phyloP scores from a whole-genome alignment of 2,329 filamentous ascomycete species.

The Arachnopeziza araneosa region DNA sequence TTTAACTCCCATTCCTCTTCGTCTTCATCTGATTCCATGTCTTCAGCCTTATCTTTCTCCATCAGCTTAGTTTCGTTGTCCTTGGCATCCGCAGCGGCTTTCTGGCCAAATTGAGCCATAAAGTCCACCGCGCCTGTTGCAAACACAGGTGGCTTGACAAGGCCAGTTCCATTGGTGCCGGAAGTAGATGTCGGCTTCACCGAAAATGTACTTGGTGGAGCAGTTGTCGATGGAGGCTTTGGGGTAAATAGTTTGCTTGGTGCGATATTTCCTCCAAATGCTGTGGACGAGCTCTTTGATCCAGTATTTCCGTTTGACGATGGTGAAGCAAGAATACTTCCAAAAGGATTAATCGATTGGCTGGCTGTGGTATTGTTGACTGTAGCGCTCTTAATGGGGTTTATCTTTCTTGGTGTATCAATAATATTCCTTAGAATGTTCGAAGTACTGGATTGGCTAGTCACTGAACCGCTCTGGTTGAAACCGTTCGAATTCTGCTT shows the following conservation, averaged over 20 bases:
- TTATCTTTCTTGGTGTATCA: constrained; percentile 20
- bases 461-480: not conserved
- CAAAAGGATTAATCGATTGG: constrained; percentile 1
- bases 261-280: constrained; percentile 16
- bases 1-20: not conserved
- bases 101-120: not conserved
- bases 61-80: not conserved
- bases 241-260: constrained; percentile 25
- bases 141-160: constrained; percentile 29
- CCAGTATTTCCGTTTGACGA: not conserved
- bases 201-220: not conserved
- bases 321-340: not conserved
- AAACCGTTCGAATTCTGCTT: constrained; percentile 4
- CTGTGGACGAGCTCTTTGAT: not conserved
- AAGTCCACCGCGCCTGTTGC: constrained; percentile 11
- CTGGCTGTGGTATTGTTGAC: constrained; percentile 17
- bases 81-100: not conserved
- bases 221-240: constrained; percentile 1
- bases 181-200: not conserved
- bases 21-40: constrained; percentile 2
- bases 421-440: constrained; percentile 29
- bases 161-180: not conserved
- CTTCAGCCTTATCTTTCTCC: not conserved
- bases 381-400: constrained; percentile 13
- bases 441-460: constrained; percentile 25